Evolutionary conservation across 768 basidiomycete genomes (phyloP).

Genomic region (Russula ochroleuca): DNA sequence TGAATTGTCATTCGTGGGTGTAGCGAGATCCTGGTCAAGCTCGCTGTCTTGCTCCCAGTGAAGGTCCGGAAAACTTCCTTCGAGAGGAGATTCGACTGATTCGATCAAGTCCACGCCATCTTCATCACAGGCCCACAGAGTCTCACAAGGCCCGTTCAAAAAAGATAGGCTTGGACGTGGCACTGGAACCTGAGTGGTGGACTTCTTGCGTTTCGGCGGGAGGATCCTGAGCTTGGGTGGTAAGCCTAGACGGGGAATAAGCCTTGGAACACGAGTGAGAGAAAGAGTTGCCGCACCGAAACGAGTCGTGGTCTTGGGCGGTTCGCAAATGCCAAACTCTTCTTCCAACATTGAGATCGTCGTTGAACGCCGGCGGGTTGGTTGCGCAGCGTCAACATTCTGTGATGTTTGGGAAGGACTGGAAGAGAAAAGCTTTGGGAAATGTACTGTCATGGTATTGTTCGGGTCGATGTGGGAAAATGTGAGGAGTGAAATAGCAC

Average conservation of each 20-base stretch:
- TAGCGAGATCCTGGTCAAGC: background rate
- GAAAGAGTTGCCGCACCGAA: background rate
- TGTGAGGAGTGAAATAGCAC: background rate
- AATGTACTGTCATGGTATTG: background rate
- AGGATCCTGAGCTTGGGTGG: constrained; percentile 8
- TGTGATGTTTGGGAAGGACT: background rate
- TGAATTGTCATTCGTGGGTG: background rate
- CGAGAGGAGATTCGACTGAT: background rate
- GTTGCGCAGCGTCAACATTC: background rate
- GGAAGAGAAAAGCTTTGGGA: background rate
- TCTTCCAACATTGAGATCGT: constrained; percentile 18
- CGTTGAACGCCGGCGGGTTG: constrained; percentile 11
- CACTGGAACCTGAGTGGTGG: constrained; percentile 12
- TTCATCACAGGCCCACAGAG: constrained; percentile 9
- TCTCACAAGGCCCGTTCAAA: constrained; percentile 8
- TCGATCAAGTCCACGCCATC: background rate
- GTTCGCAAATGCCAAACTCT: constrained; percentile 13
- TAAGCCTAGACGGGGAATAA: background rate
- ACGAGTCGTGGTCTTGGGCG: background rate
- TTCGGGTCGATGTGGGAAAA: background rate
- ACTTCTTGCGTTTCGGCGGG: constrained; percentile 7
- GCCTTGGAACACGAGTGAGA: background rate
- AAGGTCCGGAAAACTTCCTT: background rate
- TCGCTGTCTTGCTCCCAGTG: background rate
- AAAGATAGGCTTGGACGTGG: background rate